Percentiles rank a stretch among this genome's conserved stretches.
These are phyloP conservation scores for Erodium maritimum DNA, from an alignment of 345 rosid species.

Conservation along the genomic window DNA sequence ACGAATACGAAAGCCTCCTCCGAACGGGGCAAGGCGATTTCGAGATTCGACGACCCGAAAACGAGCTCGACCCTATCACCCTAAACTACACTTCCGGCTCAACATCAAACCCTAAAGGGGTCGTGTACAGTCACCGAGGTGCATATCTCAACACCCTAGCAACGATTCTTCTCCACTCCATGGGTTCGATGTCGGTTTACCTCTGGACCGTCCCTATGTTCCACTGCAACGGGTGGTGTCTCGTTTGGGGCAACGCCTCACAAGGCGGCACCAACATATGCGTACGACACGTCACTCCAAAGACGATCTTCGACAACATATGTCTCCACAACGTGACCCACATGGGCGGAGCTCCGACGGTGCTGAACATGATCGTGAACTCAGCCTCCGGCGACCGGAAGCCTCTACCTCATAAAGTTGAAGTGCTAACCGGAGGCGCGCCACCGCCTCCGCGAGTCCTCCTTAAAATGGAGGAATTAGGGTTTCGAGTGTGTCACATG, in stretches of 20 bases:
- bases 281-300: conserved; percentile 46
- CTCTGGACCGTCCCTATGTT: conserved; percentile 93
- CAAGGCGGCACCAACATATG: conserved; percentile 77
- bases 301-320: conserved; percentile 46
- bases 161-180: conserved; percentile 36
- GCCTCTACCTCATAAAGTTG: conserved; percentile 43
- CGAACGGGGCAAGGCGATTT: conserved; percentile 29
- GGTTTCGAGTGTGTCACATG: conserved; percentile 46
- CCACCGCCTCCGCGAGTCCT: conserved; percentile 53
- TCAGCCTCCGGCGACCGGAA: conserved; percentile 20
- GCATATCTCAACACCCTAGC: conserved; percentile 71
- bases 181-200: conserved; percentile 44
- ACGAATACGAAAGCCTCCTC: conserved; percentile 49
- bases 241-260: conserved; percentile 74
- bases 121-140: conserved; percentile 75
- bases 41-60: conserved; percentile 27
- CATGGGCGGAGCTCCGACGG: conserved; percentile 81
- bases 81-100: conserved; percentile 84
- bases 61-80: conserved; percentile 74
- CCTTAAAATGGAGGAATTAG: conserved; percentile 49
- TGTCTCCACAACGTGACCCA: conserved; percentile 50
- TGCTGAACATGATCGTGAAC: conserved; percentile 69
- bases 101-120: conserved; percentile 77
- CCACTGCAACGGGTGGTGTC: conserved; percentile 90
- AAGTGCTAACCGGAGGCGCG: conserved; percentile 51